Conservation (phyloP, 352 stramenopile species). For the Pythium pyrilobum region DNA sequence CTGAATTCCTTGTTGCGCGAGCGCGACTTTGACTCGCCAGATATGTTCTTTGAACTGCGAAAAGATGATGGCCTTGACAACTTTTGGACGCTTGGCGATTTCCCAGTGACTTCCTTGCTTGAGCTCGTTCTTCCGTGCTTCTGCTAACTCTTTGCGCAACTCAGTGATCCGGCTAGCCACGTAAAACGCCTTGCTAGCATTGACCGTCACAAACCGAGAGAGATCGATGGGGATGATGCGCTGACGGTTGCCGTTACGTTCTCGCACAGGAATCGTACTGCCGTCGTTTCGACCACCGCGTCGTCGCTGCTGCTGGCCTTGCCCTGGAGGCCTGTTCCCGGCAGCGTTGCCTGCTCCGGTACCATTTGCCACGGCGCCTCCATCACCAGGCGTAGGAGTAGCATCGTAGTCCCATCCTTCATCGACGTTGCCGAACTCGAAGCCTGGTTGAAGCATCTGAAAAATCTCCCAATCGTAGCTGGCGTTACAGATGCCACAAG, state of each 20-base stretch:
- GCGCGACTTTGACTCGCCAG: conserved; percentile 64
- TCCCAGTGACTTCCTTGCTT: not conserved
- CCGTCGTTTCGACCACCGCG: conserved; percentile 1
- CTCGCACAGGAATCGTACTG: conserved; percentile 14
- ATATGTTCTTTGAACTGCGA: conserved; percentile 82
- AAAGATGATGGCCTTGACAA: conserved; percentile 78
- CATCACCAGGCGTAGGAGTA: not conserved
- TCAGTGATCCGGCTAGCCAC: conserved; percentile 58
- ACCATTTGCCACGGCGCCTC: not conserved
- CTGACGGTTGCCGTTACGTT: conserved; percentile 18
- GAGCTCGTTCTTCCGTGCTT: not conserved
- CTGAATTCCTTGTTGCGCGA: conserved; percentile 57
- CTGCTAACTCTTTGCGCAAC: conserved; percentile 47
- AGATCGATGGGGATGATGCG: conserved; percentile 23
- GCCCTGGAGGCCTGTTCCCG: not conserved
- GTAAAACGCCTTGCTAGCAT: conserved; percentile 74
- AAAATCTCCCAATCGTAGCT: conserved; percentile 86
- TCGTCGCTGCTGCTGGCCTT: not conserved
- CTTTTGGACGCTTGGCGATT: conserved; percentile 9
- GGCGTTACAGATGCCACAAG: conserved; percentile 48
- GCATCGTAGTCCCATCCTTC: conserved; percentile 24
- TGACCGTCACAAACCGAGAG: conserved; percentile 32
- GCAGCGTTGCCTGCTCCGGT: not conserved
- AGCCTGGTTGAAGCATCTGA: conserved; percentile 81
- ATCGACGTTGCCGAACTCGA: conserved; percentile 51